Base-by-base conservation (phyloP, 495 filamentous ascomycete genomes). In the Penicillium coprophilum region DNA sequence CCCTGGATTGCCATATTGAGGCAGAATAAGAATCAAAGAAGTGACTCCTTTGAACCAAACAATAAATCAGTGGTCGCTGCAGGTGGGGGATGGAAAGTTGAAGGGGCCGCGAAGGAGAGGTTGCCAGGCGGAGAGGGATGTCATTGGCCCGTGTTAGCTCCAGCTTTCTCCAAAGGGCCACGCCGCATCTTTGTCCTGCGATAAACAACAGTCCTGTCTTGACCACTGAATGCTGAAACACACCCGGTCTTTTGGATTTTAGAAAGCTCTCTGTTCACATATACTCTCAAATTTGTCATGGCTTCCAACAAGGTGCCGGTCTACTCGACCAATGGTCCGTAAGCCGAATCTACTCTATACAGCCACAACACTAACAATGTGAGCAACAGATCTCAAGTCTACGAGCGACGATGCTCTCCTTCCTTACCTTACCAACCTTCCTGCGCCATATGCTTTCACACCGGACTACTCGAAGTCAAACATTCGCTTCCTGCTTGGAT, bases 321-420 rank as follows among this genome's bases (percentile, higher is more conserved):
- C 53, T 78, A 79, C 61, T 77, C 75, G 34, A 66, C 66, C 54
- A 79, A 77, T 67, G 77, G 75, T 79, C 55, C 52, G 73, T 71
- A 45, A 55, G 54, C 55, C 39, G 47, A 55, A 56, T 60, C 50
- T 58, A 63, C 63, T 58, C 56, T 48, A 49, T 60, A 62, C 24
- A 59, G 53, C 30, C 38, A 39, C 13, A 56, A 34, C 27, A 46
- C 52, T 64, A 41, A 63, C 50, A 21, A 3, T 39, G 17, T 44
- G 15, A 21, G 46, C 27, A 54, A 41, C 65, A 96, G 94, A 96
- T 69, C 87, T 98, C 54, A 97, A 97, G 74, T 96, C 95, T 70
- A 95, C 92, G 19, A 89, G 87, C 65, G 94, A 98, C 78, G 94
- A 98, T 67, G 90, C 91, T 53, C 84, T 98, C 46, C 82, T 87